Evolutionary conservation across 2,329 filamentous ascomycete species (phyloP).

Genomic region (Ceratocystis lukuohia): DNA sequence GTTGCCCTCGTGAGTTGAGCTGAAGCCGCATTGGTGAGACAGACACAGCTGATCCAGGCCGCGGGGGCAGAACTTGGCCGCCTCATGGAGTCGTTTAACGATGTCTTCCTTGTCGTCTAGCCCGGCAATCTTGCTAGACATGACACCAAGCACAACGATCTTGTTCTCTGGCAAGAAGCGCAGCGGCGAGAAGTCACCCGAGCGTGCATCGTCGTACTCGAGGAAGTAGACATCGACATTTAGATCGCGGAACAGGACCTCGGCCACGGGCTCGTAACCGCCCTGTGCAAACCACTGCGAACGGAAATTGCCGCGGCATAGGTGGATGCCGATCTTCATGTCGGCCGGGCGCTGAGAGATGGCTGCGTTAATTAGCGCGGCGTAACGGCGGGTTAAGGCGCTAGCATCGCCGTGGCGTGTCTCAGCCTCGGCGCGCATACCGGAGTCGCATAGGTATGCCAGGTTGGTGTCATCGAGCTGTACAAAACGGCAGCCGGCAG

Average conservation of each 20-base stretch:
- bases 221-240: conserved; percentile 50
- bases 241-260: conserved; percentile 45
- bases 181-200: conserved; percentile 49
- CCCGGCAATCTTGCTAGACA: conserved; percentile 46
- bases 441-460: conserved; percentile 25
- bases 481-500: conserved; percentile 41
- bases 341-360: conserved; percentile 47
- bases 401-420: conserved; percentile 17
- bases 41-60: conserved; percentile 53
- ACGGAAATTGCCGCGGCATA: conserved; percentile 47
- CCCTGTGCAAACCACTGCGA: conserved; percentile 51
- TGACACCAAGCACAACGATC: conserved; percentile 48
- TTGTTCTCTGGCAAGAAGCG: conserved; percentile 44
- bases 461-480: conserved; percentile 53
- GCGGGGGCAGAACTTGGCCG: conserved; percentile 52
- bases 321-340: conserved; percentile 58
- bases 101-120: conserved; percentile 44
- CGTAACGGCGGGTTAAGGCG: conserved; percentile 53
- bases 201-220: conserved; percentile 45
- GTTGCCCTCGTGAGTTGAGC: conserved; percentile 48
- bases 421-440: conserved; percentile 18
- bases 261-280: conserved; percentile 49
- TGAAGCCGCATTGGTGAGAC: conserved; percentile 55
- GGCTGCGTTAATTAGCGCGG: conserved; percentile 61
- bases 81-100: conserved; percentile 40